Base-by-base conservation (phyloP, 1,139 yeast species). In the Suhomyces coccinellae region DNA sequence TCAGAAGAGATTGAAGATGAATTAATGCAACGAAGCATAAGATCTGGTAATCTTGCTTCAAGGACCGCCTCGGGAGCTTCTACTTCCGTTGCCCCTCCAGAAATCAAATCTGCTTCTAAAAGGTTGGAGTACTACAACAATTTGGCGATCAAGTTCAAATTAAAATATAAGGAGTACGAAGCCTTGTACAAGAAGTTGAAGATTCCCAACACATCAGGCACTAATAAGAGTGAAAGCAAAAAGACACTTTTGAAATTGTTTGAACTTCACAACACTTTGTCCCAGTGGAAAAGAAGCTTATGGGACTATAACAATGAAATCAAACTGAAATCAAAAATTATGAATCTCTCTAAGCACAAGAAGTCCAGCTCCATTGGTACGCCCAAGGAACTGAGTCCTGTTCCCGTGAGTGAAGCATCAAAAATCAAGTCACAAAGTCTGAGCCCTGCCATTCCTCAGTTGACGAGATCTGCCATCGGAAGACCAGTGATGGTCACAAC, bases 81-180 rank as follows among this genome's bases (percentile, higher is more conserved):
- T 13, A 30, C 41, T 1, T 15, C 39, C 0, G 17, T 42, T 14
- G 38, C 36, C 33, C 49, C 49, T 11, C 48, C 48, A 3, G 46
- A 36, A 31, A 45, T 40, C 31, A 43, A 41, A 36, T 53, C 53
- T 36, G 46, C 56, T 33, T 55, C 58, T 28, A 59, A 54, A 45
- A 51, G 60, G 44, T 52, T 51, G 38, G 62, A 58, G 45, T 61
- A 58, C 49, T 62, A 61, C 52, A 50, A 55, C 24, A 64, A 57
- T 45, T 59, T 74, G 41, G 73, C 73, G 3, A 49, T 50, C 13
- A 71, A 71, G 52, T 74, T 74, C 56, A 63, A 64, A 43, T 35
- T 48, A 42, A 67, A 66, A 54, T 74, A 74, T 54, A 59, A 62
- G 40, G 77, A 73, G 50, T 74, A 74, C 54, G 69, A 67, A 41